phyloP scores from a whole-genome alignment of 2,329 filamentous ascomycete genomes.

The Colletotrichum shisoi region DNA sequence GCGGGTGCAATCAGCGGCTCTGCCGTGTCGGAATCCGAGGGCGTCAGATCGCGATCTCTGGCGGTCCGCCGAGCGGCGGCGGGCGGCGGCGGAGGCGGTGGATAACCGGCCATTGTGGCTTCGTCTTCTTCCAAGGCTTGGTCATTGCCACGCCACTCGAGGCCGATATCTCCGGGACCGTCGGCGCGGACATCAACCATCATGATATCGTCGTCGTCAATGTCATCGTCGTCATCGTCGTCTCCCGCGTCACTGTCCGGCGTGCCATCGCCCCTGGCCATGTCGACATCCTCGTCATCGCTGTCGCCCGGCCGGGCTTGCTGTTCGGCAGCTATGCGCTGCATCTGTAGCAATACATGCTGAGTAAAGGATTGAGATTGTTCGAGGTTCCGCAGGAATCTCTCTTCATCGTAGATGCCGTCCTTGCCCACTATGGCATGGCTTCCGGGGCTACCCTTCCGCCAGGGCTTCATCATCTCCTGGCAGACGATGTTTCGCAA shows the following conservation, averaged over 20 bases:
- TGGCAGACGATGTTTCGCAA: conserved; percentile 86
- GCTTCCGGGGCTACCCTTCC: conserved; percentile 80
- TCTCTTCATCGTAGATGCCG: conserved; percentile 83
- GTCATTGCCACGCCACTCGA: conserved; percentile 64
- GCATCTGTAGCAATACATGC: conserved; percentile 47
- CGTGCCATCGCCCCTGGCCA: conserved; percentile 39
- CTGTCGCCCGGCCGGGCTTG: conserved; percentile 51
- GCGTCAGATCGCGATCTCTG: conserved; percentile 68
- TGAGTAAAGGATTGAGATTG: conserved; percentile 49
- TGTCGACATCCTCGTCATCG: conserved; percentile 47
- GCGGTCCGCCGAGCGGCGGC: conserved; percentile 54
- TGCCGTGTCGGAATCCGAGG: conserved; percentile 76
- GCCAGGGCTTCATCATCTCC: conserved; percentile 88
- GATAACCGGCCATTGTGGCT: conserved; percentile 79
- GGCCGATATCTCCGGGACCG: conserved; percentile 54
- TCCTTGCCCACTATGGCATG: conserved; percentile 80
- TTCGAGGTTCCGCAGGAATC: conserved; percentile 60
- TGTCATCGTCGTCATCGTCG: conserved; percentile 54
- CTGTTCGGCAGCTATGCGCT: conserved; percentile 41
- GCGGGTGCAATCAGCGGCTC: conserved; percentile 70
- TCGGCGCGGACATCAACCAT: conserved; percentile 63
- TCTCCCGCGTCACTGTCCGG: conserved; percentile 36
- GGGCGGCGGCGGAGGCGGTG: conserved; percentile 66
- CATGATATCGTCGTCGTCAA: conserved; percentile 65
- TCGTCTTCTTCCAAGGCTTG: conserved; percentile 78